A percentile compares a stretch with the other conserved stretches of the same genome.
phyloP scores from a whole-genome alignment of 345 rosid species.

The Ricinus communis region DNA sequence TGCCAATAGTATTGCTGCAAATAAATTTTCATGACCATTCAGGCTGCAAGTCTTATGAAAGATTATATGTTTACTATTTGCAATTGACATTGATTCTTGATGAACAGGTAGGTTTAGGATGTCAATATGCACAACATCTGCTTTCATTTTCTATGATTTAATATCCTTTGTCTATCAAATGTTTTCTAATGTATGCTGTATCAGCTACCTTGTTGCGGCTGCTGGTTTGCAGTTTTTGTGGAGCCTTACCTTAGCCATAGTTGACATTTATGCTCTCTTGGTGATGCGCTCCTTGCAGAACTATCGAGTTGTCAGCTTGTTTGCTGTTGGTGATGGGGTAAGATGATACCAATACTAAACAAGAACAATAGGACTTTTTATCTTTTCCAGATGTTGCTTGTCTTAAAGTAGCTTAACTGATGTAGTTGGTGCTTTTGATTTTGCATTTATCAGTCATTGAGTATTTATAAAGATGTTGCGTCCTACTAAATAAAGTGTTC shows the following conservation, averaged over 20 bases:
- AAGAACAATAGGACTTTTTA: too few relatives aligned
- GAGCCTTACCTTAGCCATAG: slow-evolving; percentile 60
- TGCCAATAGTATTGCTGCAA: background rate
- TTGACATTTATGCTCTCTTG: slow-evolving; percentile 60
- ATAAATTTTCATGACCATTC: background rate
- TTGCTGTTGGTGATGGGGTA: slow-evolving; percentile 78
- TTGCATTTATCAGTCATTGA: background rate
- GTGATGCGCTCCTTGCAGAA: slow-evolving; percentile 75
- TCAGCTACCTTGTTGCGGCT: slow-evolving; percentile 82
- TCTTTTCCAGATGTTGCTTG: background rate
- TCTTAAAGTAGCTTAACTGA: background rate
- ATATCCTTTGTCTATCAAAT: background rate
- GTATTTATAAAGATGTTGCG: background rate
- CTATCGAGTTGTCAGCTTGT: slow-evolving; percentile 45
- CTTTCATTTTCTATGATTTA: background rate
- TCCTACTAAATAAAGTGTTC: background rate
- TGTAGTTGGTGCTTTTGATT: background rate
- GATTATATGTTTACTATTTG: background rate
- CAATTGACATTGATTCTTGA: background rate
- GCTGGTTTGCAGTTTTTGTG: slow-evolving; percentile 71
- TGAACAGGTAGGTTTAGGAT: background rate
- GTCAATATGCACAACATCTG: background rate
- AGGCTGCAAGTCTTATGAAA: background rate
- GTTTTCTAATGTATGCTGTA: slow-evolving; percentile 27
- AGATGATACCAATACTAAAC: slow-evolving; percentile 28